These are phyloP conservation scores for Claviceps sp. DNA, from an alignment of 2,329 filamentous ascomycete genomes.

Conservation along the genomic window DNA sequence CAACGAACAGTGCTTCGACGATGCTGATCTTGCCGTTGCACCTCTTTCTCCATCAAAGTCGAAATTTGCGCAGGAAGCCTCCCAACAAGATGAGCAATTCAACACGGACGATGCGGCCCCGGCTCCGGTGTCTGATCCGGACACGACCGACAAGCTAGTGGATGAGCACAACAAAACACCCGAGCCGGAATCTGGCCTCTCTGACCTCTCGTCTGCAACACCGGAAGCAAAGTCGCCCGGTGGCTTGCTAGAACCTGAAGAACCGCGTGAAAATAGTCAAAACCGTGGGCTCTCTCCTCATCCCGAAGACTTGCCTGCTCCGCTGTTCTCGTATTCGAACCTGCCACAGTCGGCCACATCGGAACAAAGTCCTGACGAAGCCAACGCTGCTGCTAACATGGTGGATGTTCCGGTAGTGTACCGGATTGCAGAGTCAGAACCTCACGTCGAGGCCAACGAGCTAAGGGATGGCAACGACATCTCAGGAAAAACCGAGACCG, in stretches of 20 bases:
- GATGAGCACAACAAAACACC: background rate
- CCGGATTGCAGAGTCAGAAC: background rate
- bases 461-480: no score
- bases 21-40: constrained; percentile 41
- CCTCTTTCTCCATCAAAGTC: constrained; percentile 40
- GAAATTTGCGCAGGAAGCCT: constrained; percentile 11
- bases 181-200: background rate
- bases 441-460: background rate
- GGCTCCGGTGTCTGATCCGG: background rate
- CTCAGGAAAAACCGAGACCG: no score
- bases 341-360: background rate
- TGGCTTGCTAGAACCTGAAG: constrained; percentile 5
- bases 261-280: constrained; percentile 7
- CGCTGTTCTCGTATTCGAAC: constrained; percentile 30
- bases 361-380: background rate
- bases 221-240: constrained; percentile 9
- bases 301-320: constrained; percentile 54
- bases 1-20: constrained; percentile 38
- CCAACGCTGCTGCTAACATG: background rate
- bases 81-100: background rate
- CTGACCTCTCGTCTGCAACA: background rate
- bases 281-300: constrained; percentile 33
- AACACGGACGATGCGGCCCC: background rate
- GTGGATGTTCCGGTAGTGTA: constrained; percentile 3
- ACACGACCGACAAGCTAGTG: background rate